Evolutionary conservation across 208 protist genomes (phyloP), one percentile per base, ranked within the genome.

Genomic region (Acanthamoeba triangularis): DNA sequence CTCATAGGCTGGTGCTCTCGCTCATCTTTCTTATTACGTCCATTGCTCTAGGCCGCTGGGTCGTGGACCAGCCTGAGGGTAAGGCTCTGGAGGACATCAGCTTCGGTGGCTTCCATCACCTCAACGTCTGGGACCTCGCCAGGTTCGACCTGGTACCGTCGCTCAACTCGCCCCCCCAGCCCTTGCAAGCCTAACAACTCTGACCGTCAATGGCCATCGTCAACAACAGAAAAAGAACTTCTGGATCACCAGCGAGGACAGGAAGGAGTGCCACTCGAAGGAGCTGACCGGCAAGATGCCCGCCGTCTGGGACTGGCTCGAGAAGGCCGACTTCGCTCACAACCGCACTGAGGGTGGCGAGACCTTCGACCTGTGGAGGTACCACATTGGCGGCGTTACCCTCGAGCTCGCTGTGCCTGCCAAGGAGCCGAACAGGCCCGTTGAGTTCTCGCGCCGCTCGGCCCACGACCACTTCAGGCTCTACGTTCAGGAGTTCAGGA

Each of bases 191-290:
- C n/a, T n/a, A n/a, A n/a, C n/a, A n/a, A n/a, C n/a, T n/a, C n/a
- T n/a, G n/a, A n/a, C n/a, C n/a, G n/a, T n/a, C n/a, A n/a, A 16
- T 72, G 20, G 7, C 33, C 13, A 14, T 74, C 33, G n/a, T 72
- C 11, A 0, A 72, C 65, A 74, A 74, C 74, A 84, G 74, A 84
- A 84, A n/a, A 84, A 84, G 74, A 80, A 80, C 72, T 80, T 49
- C 74, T 84, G 23, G 10, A 84, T 80, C 74, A 56, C 11, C 74
- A 28, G 5, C 16, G 6, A 11, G 23, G 74, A 84, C 33, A 47
- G 37, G 74, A 84, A 49, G 74, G 25, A 84, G 74, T 84, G 74
- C 74, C 41, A 84, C 41, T 18, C 14, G 41, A 33, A 33, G 74
- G 74, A 84, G 41, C 74, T 84, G 14, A 44, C 74, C 30, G 74